Evolutionary conservation across 345 rosid species (phyloP).

Genomic region (Triadica sebifera): DNA sequence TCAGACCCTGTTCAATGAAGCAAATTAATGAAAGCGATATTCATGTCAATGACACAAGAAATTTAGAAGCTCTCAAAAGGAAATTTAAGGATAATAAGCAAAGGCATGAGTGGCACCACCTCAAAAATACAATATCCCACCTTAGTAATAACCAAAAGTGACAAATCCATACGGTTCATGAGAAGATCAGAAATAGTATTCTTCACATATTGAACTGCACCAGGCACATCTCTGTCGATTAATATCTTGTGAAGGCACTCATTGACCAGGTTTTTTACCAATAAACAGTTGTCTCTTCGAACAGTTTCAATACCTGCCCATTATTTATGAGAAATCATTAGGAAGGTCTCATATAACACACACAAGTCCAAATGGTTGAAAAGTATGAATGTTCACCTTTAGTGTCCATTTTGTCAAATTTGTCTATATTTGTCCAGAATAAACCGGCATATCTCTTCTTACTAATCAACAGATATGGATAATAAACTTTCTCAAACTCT

Average conservation of each 20-base stretch:
- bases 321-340: conserved; percentile 17
- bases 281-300: conserved; percentile 93
- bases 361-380: conserved; percentile 16
- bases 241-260: conserved; percentile 92
- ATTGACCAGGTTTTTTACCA: conserved; percentile 87
- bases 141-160: conserved; percentile 97
- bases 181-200: conserved; percentile 92
- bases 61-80: background rate
- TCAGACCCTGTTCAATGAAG: conserved; percentile 66
- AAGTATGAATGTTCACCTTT: conserved; percentile 55
- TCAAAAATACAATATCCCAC: conserved; percentile 33
- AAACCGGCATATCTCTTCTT: conserved; percentile 99
- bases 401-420: conserved; percentile 94
- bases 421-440: conserved; percentile 77
- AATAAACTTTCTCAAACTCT: conserved; percentile 97
- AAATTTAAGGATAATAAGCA: conserved; percentile 17
- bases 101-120: conserved; percentile 22
- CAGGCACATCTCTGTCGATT: conserved; percentile 80
- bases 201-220: conserved; percentile 86
- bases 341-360: conserved; percentile 2
- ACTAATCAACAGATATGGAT: conserved; percentile 87
- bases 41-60: conserved; percentile 4
- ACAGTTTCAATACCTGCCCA: conserved; percentile 94
- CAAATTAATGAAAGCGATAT: conserved; percentile 15
- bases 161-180: conserved; percentile 95